phyloP scores from a whole-genome alignment of 108 stramenopile genomes.

The Stephanodiscus triporus region DNA sequence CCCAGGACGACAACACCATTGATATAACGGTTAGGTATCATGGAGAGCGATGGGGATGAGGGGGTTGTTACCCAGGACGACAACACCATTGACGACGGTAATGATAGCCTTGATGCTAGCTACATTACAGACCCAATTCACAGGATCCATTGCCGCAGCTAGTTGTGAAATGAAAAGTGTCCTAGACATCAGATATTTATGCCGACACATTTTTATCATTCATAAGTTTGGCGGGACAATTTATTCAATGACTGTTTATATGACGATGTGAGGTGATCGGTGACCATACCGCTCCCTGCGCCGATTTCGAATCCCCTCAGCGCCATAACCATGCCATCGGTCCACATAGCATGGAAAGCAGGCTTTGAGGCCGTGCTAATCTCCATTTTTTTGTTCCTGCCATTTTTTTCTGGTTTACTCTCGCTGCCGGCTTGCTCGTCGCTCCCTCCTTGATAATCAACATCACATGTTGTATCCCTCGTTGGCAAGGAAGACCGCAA shows the following conservation, averaged over 20 bases:
- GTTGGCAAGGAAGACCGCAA: background rate
- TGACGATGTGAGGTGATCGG: slow-evolving; percentile 69
- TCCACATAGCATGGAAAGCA: slow-evolving; percentile 36
- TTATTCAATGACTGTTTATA: slow-evolving; percentile 31
- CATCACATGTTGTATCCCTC: slow-evolving; percentile 1
- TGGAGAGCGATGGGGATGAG: too few relatives aligned
- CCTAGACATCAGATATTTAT: background rate
- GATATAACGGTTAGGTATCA: too few relatives aligned
- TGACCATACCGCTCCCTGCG: slow-evolving; percentile 57
- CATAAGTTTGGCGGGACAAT: background rate
- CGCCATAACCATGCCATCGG: slow-evolving; percentile 56
- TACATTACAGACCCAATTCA: too few relatives aligned
- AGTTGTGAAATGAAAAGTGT: background rate
- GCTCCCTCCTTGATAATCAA: background rate
- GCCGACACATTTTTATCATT: background rate
- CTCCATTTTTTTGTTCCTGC: background rate
- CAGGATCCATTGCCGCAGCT: too few relatives aligned
- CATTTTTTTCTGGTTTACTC: background rate
- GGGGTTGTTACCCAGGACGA: too few relatives aligned
- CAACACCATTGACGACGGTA: too few relatives aligned
- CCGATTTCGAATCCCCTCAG: slow-evolving; percentile 66
- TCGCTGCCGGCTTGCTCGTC: background rate
- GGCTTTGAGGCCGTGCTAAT: background rate
- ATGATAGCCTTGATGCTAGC: too few relatives aligned
- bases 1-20: too few relatives aligned